Base-by-base conservation (phyloP, 176 grass and related monocot genomes). In the Eleusine coracana region DNA sequence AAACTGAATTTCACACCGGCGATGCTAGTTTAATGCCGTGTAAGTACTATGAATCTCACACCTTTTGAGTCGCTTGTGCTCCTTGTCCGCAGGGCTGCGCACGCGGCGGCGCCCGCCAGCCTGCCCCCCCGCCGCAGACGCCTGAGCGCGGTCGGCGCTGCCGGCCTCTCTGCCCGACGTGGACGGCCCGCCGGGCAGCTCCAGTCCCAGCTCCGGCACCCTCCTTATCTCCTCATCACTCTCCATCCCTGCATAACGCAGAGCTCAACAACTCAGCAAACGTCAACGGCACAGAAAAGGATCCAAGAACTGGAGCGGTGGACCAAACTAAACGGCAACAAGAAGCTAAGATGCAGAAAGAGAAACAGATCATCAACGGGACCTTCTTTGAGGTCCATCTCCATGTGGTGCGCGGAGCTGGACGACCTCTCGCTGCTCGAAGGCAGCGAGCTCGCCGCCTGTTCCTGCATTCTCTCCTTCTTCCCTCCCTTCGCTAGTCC, bases 371-470 rank as follows among this genome's bases (percentile, higher is more conserved):
- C 21, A 7, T 3, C 15, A 23, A 72, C 23, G 9, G 44, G 31
- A 50, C 95, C 95, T 94, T 94, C 93, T 85, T 92, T 93, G 84
- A 80, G 50, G 14, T 81, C 78, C 78, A 81, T 25, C 51, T 92
- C 93, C 84, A 90, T 90, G 62, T 89, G 91, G 39, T 52, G 93
- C 14, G 73, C 93, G 45, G 96, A 98, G 83, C 96, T 98, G 45
- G 96, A 98, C 12, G 96, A 98, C 85, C 96, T 90, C 71, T 98
- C 96, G 89, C 92, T 93, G 87, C 96, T 95, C 18, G 92, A 98
- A 28, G 88, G 96, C 68, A 87, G 89, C 71, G 96, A 98, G 83
- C 85, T 98, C 76, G 87, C 80, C 61, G 71, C 74, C 81, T 89
- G 96, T 25, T 99, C 93, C 74, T 88, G 91, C 87, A 99, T 91